Evolutionary conservation across 768 basidiomycete species (phyloP).

Genomic region (Kondoa subrosea): DNA sequence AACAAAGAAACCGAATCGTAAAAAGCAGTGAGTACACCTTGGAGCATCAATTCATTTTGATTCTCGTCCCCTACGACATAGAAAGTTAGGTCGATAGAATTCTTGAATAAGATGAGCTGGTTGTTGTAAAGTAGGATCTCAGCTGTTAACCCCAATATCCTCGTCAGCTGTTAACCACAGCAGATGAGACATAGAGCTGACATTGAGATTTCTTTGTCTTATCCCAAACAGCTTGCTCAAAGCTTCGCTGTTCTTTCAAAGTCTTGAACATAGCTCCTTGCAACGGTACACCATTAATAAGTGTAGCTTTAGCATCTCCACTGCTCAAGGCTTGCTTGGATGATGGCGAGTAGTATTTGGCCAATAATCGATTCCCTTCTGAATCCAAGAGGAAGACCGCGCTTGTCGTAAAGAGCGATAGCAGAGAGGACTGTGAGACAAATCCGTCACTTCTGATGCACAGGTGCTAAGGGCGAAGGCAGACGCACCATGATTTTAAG

Average conservation of each 20-base stretch:
- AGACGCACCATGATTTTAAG: too few species aligned
- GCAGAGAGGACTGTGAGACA: slow-evolving; percentile 18
- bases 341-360: slow-evolving; percentile 82
- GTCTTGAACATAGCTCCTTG: slow-evolving; percentile 32
- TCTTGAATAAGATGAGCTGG: slow-evolving; percentile 80
- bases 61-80: slow-evolving; percentile 72
- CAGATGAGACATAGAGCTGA: slow-evolving; percentile 33
- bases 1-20: slow-evolving; percentile 70
- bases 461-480: too few species aligned
- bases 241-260: slow-evolving; percentile 81
- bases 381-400: slow-evolving; percentile 82
- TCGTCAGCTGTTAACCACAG: neutral
- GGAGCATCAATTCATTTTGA: slow-evolving; percentile 94
- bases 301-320: slow-evolving; percentile 3
- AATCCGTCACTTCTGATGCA: neutral
- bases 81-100: slow-evolving; percentile 86
- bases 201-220: slow-evolving; percentile 91
- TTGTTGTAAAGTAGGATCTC: slow-evolving; percentile 85
- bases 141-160: slow-evolving; percentile 42
- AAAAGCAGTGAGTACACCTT: slow-evolving; percentile 64
- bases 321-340: slow-evolving; percentile 37
- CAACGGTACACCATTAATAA: slow-evolving; percentile 24
- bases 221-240: slow-evolving; percentile 87
- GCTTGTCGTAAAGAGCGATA: slow-evolving; percentile 71
- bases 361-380: slow-evolving; percentile 86